A percentile compares a stretch with the other conserved stretches of the same genome.
These are phyloP conservation scores for Bullera alba DNA, from an alignment of 768 basidiomycete genomes.

Conservation along the genomic window DNA sequence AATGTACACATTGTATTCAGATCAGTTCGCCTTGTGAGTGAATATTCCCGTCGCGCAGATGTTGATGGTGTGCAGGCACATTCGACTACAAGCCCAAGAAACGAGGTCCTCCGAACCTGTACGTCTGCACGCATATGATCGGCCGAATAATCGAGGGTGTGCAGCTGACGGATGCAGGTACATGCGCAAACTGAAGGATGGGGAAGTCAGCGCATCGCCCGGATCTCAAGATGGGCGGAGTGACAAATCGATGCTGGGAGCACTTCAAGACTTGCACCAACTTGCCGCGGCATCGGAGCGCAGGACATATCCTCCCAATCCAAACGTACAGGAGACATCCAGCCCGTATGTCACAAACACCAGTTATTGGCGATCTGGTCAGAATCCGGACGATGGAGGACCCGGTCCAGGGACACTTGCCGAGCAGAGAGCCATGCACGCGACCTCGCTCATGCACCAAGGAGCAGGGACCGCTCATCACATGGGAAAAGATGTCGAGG, in stretches of 20 bases:
- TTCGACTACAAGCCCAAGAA: constrained; percentile 93
- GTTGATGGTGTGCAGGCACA: constrained; percentile 50
- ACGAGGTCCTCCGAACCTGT: constrained; percentile 87
- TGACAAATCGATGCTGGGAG: too few species aligned
- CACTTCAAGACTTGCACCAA: too few species aligned
- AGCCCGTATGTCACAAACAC: neutral
- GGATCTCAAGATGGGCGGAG: too few species aligned
- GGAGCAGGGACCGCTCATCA: neutral
- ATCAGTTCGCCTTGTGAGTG: constrained; percentile 21
- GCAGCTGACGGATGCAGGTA: constrained; percentile 17
- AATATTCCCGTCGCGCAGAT: neutral
- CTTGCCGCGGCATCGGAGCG: too few species aligned
- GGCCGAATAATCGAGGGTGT: neutral
- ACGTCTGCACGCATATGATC: constrained; percentile 17
- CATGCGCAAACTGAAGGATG: constrained; percentile 2
- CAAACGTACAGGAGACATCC: neutral
- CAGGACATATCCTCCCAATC: neutral
- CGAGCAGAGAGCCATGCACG: constrained; percentile 4
- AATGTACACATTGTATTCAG: constrained; percentile 22
- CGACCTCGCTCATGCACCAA: constrained; percentile 2
- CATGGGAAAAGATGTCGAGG: neutral
- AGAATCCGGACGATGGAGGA: neutral
- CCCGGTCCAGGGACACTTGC: constrained; percentile 9
- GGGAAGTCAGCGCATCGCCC: too few species aligned
- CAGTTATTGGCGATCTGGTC: neutral